Base-by-base conservation (phyloP, 225 moss, liverwort and hornwort species). In the Lunularia cruciata region DNA sequence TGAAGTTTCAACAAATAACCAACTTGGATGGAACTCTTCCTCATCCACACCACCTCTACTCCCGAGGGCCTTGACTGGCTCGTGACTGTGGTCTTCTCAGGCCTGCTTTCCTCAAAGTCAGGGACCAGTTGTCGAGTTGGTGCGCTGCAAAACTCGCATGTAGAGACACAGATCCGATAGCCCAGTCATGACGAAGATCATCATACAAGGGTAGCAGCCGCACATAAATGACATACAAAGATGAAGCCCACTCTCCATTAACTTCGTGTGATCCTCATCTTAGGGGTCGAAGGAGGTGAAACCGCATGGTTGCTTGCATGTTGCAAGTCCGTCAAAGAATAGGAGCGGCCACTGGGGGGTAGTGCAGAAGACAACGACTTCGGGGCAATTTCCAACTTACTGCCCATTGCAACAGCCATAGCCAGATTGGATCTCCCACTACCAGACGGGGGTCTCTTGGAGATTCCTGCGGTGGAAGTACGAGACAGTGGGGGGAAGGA, bases 401-500 rank as follows among this genome's bases (percentile, higher is more conserved):
- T 73, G 31, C 77, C 73, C 81, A 81, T 81, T 3, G 77, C 77
- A 10, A 88, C 84, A 0, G 91, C 94, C 72, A 94, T 67, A 2
- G 89, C 91, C 5, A 91, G 76, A 23, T 83, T 81, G 53, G 81
- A 83, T 25, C 85, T 77, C 79, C 87, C 45, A 62, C 80, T 58
- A 18, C 61, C 60, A 27, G 73, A 57, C 31, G 77, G 56, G 0
- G 87, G 72, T 60, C 77, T 86, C 75, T 94, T 94, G 11, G 87
- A 82, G 53, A 94, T 94, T 46, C 83, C 84, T 37, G 78, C 68
- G 8, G 77, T 73, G 13, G 83, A 75, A 4, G 73, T 42, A 15
- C 87, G 84, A 12, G 85, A 80, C 11, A 87, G 86, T 31, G 94
- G 89, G 37, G 86, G 94, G 53, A 89, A 87, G 0, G 94, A 83